phyloP scores from a whole-genome alignment of 768 basidiomycete genomes.

The Tricholoma bakamatsutake region DNA sequence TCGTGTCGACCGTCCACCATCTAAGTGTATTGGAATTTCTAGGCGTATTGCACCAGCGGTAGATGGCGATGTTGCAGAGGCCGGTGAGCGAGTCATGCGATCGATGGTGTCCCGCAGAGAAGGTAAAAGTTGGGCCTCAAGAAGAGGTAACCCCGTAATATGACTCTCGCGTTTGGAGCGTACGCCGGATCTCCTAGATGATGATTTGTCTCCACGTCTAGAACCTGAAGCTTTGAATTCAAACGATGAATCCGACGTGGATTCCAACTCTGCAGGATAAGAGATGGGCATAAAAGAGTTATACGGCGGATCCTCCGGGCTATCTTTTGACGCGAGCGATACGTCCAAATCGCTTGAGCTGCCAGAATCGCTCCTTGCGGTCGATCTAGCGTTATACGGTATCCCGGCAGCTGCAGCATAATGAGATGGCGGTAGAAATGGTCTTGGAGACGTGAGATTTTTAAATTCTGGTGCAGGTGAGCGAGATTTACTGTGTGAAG shows the following conservation, averaged over 20 bases:
- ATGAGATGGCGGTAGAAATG: constrained; percentile 49
- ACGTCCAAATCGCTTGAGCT: constrained; percentile 1
- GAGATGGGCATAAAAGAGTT: constrained; percentile 17
- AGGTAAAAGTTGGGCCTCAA: constrained; percentile 63
- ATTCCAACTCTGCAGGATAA: constrained; percentile 17
- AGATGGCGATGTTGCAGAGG: constrained; percentile 16
- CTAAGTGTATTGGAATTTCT: constrained; percentile 5
- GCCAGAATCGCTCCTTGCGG: constrained; percentile 7
- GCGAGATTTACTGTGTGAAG: constrained; percentile 31
- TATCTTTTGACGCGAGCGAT: constrained; percentile 1
- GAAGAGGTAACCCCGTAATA: constrained; percentile 46
- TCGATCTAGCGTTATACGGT: constrained; percentile 8
- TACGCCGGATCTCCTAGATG: constrained; percentile 11
- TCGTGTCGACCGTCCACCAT: constrained; percentile 4
- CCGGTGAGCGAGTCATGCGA: constrained; percentile 61
- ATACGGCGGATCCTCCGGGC: constrained; percentile 1
- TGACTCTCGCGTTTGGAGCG: constrained; percentile 33
- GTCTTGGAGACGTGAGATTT: constrained; percentile 23
- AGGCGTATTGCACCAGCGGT: constrained; percentile 5
- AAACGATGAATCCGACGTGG: constrained; percentile 25
- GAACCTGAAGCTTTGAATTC: constrained; percentile 19
- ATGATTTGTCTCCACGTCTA: constrained; percentile 10
- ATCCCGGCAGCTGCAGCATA: constrained; percentile 48
- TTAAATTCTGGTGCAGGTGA: constrained; percentile 30
- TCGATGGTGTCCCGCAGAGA: constrained; percentile 68